Evolutionary conservation across 768 basidiomycete genomes (phyloP), one percentile per base, ranked within the genome.

Genomic region (Macrocybe gigantea): DNA sequence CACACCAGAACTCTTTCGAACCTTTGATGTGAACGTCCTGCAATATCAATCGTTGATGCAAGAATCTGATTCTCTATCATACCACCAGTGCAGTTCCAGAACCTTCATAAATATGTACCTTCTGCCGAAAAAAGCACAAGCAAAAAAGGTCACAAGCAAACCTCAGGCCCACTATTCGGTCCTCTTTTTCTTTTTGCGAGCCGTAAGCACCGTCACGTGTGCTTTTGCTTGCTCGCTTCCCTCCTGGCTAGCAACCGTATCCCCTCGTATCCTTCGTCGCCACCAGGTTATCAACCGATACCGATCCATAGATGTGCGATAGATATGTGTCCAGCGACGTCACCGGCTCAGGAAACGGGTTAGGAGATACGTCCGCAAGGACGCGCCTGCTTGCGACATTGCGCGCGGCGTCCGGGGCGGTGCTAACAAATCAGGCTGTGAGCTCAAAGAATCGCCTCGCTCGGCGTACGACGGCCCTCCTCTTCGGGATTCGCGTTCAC

Each of bases 321-420:
- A 61, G 48, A 62, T 87, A 86, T 44, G 78, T 82, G 61, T 80
- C 80, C 38, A 74, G 64, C 33, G 79, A 80, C 33, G 78, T 70
- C 44, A 75, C 75, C 6, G 83, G 82, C 56, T 86, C 85, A 6
- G 80, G 73, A 60, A 83, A 84, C 13, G 80, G 77, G 57, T 83
- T 85, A 37, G 83, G 82, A 41, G 83, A 81, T 29, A 77, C 63
- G 38, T 82, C 81, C 8, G 66, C 53, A 49, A 68, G 49, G 7
- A 51, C 39, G 5, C 58, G 58, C 51, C 56, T 63, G 38, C 59
- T 64, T 50, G 60, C 51, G 50, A 50, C 51, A 54, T 55, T 33
- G 22, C 67, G 68, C 30, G 73, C 14, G 78, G 73, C 35, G 79
- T 81, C 32, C 83, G 82, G 51, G 64, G 64, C 32, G 80, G 82